Evolutionary conservation across 1,139 yeast species (phyloP).

Genomic region (Protomyces arabidopsidicola): DNA sequence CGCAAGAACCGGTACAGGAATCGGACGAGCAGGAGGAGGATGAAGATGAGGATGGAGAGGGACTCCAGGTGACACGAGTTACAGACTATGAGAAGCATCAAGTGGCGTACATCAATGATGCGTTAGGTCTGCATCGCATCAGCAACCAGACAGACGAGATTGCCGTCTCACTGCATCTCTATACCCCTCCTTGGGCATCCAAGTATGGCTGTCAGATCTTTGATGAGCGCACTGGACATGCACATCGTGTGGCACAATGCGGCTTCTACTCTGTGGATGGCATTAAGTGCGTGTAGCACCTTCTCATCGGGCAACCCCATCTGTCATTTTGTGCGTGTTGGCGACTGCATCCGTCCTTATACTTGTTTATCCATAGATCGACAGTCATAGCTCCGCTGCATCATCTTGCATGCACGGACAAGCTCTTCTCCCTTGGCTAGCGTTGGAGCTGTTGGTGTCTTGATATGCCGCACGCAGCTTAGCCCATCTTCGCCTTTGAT

Average conservation of each 20-base stretch:
- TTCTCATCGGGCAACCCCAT: not conserved
- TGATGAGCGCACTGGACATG: slow-evolving; percentile 15
- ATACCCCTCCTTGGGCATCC: slow-evolving; percentile 75
- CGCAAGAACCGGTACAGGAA: slow-evolving; percentile 2
- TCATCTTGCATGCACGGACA: not conserved
- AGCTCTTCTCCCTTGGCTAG: not conserved
- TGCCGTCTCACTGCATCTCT: slow-evolving; percentile 69
- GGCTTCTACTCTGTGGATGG: slow-evolving; percentile 24
- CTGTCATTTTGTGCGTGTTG: no score
- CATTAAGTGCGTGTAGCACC: not conserved
- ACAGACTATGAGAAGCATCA: slow-evolving; percentile 40
- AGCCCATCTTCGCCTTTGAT: not conserved
- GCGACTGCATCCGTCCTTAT: no score
- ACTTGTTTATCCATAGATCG: not conserved
- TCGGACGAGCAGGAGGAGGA: not conserved
- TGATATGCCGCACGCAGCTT: not conserved
- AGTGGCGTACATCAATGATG: slow-evolving; percentile 62
- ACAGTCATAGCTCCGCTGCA: no score
- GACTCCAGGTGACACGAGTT: slow-evolving; percentile 34
- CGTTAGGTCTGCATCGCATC: slow-evolving; percentile 63
- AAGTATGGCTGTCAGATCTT: slow-evolving; percentile 35
- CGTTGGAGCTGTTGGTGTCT: not conserved
- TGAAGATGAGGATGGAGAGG: slow-evolving; percentile 30
- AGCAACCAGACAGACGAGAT: slow-evolving; percentile 49
- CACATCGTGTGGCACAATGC: slow-evolving; percentile 18